Percentiles rank a stretch among this genome's conserved stretches.
These are phyloP conservation scores for Aspergillus cristatus DNA, from an alignment of 495 filamentous ascomycete genomes.

Conservation along the genomic window DNA sequence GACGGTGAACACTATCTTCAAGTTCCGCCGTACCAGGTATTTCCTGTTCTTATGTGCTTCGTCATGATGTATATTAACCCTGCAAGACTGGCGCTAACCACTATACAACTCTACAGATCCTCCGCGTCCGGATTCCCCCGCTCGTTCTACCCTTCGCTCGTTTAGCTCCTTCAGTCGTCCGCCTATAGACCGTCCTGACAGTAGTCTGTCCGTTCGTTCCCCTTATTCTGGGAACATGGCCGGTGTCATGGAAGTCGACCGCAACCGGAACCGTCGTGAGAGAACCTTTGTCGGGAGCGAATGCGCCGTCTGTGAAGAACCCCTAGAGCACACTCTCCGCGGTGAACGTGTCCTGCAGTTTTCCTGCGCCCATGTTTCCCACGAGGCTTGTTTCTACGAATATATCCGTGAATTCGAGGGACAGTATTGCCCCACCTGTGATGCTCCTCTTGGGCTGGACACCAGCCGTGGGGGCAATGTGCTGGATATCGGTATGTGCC, in stretches of 20 bases:
- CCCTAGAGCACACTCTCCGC: constrained; percentile 88
- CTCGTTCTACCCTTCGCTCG: constrained; percentile 23
- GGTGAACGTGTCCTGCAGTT: constrained; percentile 95
- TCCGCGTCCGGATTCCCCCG: constrained; percentile 23
- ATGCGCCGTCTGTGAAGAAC: constrained; percentile 96
- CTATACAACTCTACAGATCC: constrained; percentile 19
- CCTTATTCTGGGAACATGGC: constrained; percentile 52
- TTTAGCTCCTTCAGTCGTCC: constrained; percentile 18
- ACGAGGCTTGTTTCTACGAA: constrained; percentile 99
- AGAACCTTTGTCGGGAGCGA: constrained; percentile 91
- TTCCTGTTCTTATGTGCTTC: no score
- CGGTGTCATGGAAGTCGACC: constrained; percentile 68
- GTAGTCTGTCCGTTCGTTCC: constrained; percentile 25
- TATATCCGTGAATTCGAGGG: constrained; percentile 93
- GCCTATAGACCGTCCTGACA: constrained; percentile 27
- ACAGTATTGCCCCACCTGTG: constrained; percentile 90
- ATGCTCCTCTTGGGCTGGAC: constrained; percentile 86
- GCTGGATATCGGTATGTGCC: constrained; percentile 76
- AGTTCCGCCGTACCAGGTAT: no score
- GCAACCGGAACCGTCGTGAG: constrained; percentile 74
- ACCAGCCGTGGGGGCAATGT: constrained; percentile 94
- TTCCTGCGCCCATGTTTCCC: constrained; percentile 89
- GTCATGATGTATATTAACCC: no score
- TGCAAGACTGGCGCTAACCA: no score
- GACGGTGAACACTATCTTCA: no score